Conservation (phyloP, 2,329 filamentous ascomycete species). For the Botrytis byssoidea region DNA sequence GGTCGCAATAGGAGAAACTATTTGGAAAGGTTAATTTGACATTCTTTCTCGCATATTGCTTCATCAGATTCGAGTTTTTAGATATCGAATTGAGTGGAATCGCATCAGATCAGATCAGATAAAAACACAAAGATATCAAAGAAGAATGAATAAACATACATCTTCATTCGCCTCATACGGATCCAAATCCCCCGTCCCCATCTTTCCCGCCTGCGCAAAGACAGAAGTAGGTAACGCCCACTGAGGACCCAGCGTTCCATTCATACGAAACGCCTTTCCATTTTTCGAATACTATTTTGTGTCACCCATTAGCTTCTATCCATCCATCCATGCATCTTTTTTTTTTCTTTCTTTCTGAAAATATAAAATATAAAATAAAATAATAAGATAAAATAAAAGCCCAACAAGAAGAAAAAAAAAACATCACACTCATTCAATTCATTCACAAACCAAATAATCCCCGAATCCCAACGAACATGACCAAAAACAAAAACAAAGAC, state of each 20-base stretch:
- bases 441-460: neutral
- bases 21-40: neutral
- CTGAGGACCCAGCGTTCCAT: slow-evolving; percentile 2
- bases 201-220: slow-evolving; percentile 12
- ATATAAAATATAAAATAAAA: neutral
- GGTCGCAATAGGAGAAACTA: slow-evolving; percentile 6
- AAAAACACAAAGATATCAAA: neutral
- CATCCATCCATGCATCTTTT: too few species aligned
- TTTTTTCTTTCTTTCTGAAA: neutral
- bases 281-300: slow-evolving; percentile 10
- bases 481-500: neutral
- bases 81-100: neutral
- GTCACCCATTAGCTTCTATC: neutral
- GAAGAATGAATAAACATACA: neutral
- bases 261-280: slow-evolving; percentile 17
- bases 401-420: neutral
- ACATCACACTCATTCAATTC: neutral
- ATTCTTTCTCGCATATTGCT: neutral
- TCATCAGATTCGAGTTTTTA: neutral
- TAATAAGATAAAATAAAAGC: too few species aligned
- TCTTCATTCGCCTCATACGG: slow-evolving; percentile 18
- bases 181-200: slow-evolving; percentile 9
- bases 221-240: slow-evolving; percentile 10
- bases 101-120: neutral
- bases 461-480: neutral